These are phyloP conservation scores for Pelargonium cotyledonis DNA, from an alignment of 441 rosid genomes.

Conservation along the genomic window DNA sequence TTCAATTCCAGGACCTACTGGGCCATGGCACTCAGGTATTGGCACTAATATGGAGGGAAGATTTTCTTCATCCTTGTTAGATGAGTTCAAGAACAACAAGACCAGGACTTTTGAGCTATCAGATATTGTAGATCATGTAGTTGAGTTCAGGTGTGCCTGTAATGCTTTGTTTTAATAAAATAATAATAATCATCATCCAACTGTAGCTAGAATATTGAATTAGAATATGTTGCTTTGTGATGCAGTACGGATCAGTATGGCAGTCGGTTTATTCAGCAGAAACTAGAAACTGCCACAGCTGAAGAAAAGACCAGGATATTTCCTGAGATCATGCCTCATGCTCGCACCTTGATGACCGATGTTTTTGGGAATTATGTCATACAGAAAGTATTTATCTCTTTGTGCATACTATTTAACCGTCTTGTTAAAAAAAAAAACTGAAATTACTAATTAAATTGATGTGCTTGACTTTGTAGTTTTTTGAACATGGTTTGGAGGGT, in stretches of 20 bases:
- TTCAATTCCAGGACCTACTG: slow-evolving; percentile 46
- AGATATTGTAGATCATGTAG: slow-evolving; percentile 71
- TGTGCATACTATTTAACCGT: neutral
- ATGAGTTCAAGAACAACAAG: slow-evolving; percentile 79
- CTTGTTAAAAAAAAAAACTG: neutral
- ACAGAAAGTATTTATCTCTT: slow-evolving; percentile 53
- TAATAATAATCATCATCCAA: neutral
- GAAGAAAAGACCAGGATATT: slow-evolving; percentile 82
- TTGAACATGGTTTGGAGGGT: slow-evolving; percentile 65
- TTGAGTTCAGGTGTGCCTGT: slow-evolving; percentile 67
- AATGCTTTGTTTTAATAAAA: neutral
- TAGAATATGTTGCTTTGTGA: neutral
- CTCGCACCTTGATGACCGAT: slow-evolving; percentile 75
- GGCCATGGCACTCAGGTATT: slow-evolving; percentile 48
- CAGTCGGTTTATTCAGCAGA: slow-evolving; percentile 91
- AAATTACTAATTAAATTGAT: neutral
- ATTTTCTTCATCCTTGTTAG: slow-evolving; percentile 66
- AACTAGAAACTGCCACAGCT: slow-evolving; percentile 70
- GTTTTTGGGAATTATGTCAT: slow-evolving; percentile 92
- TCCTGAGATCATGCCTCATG: slow-evolving; percentile 76
- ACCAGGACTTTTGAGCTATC: slow-evolving; percentile 66
- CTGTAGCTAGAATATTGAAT: neutral
- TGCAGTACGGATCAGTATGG: slow-evolving; percentile 86
- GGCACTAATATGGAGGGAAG: slow-evolving; percentile 48
- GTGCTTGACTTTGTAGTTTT: slow-evolving; percentile 40